Evolutionary conservation across 78 protist genomes (phyloP).

Genomic region (Salpingoeca rosetta): DNA sequence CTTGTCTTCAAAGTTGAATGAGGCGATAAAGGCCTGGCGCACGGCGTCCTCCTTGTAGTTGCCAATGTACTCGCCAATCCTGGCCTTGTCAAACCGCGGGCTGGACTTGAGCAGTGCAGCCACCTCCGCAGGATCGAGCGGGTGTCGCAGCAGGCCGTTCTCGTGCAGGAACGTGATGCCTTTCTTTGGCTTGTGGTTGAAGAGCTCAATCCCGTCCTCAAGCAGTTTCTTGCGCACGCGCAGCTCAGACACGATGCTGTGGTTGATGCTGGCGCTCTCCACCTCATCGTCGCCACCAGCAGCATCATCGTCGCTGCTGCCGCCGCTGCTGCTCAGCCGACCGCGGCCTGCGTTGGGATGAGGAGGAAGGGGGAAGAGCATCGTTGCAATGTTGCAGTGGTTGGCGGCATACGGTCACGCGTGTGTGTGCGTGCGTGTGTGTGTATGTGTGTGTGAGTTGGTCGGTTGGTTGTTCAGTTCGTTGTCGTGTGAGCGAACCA

Average conservation of each 20-base stretch:
- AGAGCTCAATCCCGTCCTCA: background rate
- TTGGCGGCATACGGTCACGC: too few relatives aligned
- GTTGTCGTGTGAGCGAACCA: too few relatives aligned
- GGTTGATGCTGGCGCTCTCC: too few relatives aligned
- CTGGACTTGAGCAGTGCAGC: constrained; percentile 16
- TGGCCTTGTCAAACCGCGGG: constrained; percentile 24
- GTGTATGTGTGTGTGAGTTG: too few relatives aligned
- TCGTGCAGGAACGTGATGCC: constrained; percentile 18
- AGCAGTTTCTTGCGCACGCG: background rate
- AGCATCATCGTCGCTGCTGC: too few relatives aligned
- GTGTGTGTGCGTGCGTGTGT: too few relatives aligned
- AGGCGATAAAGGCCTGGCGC: constrained; percentile 38
- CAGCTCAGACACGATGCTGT: background rate
- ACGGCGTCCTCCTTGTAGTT: background rate
- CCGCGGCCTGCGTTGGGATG: too few relatives aligned
- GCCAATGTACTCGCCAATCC: constrained; percentile 48
- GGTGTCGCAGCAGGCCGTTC: constrained; percentile 9
- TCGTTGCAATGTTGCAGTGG: too few relatives aligned
- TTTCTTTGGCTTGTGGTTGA: constrained; percentile 14
- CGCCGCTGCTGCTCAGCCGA: too few relatives aligned
- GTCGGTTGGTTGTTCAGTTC: too few relatives aligned
- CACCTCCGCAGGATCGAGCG: background rate
- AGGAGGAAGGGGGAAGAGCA: too few relatives aligned
- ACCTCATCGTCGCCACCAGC: too few relatives aligned
- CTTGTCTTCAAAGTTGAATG: constrained; percentile 39